phyloP scores from a whole-genome alignment of 2,329 filamentous ascomycete species.

The Exophiala xenobiotica region DNA sequence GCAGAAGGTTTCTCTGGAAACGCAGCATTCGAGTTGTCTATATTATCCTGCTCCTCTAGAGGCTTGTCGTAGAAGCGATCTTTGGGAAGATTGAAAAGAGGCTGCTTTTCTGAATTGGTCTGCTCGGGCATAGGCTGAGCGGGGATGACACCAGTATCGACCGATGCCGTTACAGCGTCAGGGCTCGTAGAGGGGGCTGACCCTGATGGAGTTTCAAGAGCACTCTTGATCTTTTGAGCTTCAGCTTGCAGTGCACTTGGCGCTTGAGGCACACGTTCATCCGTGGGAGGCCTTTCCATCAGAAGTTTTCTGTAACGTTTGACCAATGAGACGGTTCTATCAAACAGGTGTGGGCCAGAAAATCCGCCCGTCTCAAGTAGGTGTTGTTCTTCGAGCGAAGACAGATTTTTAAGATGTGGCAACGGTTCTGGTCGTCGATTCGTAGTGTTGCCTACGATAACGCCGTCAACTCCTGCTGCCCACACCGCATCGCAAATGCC shows the following conservation, averaged over 20 bases:
- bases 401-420: conserved; percentile 65
- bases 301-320: conserved; percentile 72
- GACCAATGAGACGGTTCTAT: conserved; percentile 74
- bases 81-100: conserved; percentile 19
- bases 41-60: conserved; percentile 12
- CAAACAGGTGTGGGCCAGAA: conserved; percentile 86
- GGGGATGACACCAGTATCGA: conserved; percentile 21
- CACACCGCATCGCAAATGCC: conserved; percentile 86
- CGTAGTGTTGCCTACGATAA: conserved; percentile 97
- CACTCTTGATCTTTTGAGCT: conserved; percentile 18
- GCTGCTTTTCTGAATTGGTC: conserved; percentile 19
- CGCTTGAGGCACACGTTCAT: conserved; percentile 2
- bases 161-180: conserved; percentile 12
- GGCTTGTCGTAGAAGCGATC: conserved; percentile 21
- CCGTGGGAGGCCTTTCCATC: conserved; percentile 43
- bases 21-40: conserved; percentile 1
- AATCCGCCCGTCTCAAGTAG: conserved; percentile 81
- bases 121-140: conserved; percentile 8
- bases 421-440: conserved; percentile 73
- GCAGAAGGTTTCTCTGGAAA: background rate
- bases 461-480: conserved; percentile 82
- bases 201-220: conserved; percentile 1
- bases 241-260: conserved; percentile 19
- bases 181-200: background rate
- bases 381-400: conserved; percentile 63